A percentile compares a stretch with the other conserved stretches of the same genome.
phyloP scores from a whole-genome alignment of 495 filamentous ascomycete genomes.

The Xylaria cubensis region DNA sequence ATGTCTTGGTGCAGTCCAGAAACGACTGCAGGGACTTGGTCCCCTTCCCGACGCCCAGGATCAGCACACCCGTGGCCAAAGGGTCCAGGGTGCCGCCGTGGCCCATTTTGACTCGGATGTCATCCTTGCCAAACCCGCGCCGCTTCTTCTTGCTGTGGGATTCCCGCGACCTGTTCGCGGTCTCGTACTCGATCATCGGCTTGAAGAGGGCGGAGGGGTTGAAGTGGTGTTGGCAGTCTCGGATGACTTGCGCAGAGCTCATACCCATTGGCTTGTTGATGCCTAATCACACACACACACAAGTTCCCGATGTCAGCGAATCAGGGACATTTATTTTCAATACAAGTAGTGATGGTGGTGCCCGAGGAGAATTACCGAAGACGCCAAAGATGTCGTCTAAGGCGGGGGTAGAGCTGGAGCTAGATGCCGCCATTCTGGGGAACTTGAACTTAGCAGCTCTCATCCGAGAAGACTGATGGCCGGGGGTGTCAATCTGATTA shows the following conservation, averaged over 20 bases:
- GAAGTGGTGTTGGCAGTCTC: conserved; percentile 81
- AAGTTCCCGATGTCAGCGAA: conserved; percentile 4
- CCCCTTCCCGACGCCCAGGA: conserved; percentile 84
- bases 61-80: conserved; percentile 89
- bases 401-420: conserved; percentile 59
- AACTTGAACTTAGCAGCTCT: conserved; percentile 32
- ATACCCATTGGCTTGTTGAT: conserved; percentile 89
- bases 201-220: conserved; percentile 78
- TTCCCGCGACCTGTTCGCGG: conserved; percentile 56
- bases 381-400: conserved; percentile 81
- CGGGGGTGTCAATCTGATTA: too few relatives aligned
- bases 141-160: conserved; percentile 60
- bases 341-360: neutral
- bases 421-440: conserved; percentile 56
- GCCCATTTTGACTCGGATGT: conserved; percentile 85
- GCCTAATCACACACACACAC: conserved; percentile 54
- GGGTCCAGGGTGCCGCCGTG: conserved; percentile 97
- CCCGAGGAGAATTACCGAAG: conserved; percentile 60
- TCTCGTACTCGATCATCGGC: conserved; percentile 72
- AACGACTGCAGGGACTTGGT: conserved; percentile 83
- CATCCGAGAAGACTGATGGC: conserved; percentile 33
- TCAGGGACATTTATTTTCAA: neutral
- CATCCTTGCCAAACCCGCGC: conserved; percentile 56
- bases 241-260: conserved; percentile 86
- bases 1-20: conserved; percentile 86